Percentiles rank a stretch among this genome's conserved stretches.
Conservation (phyloP, 192 early-diverging fungal species). For the Coemansia aciculifera region DNA sequence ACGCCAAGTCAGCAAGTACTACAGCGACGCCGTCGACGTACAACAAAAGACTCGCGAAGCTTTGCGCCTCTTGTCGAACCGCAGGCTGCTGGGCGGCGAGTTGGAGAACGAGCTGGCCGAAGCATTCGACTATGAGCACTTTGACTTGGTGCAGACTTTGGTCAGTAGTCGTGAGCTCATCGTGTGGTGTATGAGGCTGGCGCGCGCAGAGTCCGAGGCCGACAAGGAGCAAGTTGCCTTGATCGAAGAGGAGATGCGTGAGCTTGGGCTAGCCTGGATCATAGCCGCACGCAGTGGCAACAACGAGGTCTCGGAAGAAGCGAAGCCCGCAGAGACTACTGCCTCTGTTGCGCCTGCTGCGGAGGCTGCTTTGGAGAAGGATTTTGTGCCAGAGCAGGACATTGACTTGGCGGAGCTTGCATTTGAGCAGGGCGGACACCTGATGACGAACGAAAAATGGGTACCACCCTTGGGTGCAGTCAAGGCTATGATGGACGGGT, state of each 20-base stretch:
- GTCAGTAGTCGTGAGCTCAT: slow-evolving; percentile 87
- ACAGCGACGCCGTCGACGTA: slow-evolving; percentile 79
- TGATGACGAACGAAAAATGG: slow-evolving; percentile 98
- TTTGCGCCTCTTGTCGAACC: slow-evolving; percentile 69
- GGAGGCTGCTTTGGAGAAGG: slow-evolving; percentile 13
- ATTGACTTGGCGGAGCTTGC: slow-evolving; percentile 81
- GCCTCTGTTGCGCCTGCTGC: background rate
- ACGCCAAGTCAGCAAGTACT: slow-evolving; percentile 77
- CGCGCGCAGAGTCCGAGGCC: slow-evolving; percentile 63
- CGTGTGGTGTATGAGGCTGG: slow-evolving; percentile 87
- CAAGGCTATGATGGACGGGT: slow-evolving; percentile 84
- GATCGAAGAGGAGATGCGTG: slow-evolving; percentile 70
- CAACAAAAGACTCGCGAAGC: slow-evolving; percentile 86
- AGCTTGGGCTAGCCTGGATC: slow-evolving; percentile 68
- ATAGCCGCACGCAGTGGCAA: slow-evolving; percentile 60
- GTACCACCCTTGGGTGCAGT: slow-evolving; percentile 90
- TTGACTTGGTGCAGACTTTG: slow-evolving; percentile 89
- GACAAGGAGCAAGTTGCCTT: slow-evolving; percentile 55
- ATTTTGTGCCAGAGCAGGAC: slow-evolving; percentile 19
- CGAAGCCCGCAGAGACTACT: slow-evolving; percentile 10
- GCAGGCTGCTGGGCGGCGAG: slow-evolving; percentile 69
- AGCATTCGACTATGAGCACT: slow-evolving; percentile 96
- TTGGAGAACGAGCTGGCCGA: slow-evolving; percentile 95
- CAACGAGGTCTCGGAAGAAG: slow-evolving; percentile 24
- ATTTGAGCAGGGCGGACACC: slow-evolving; percentile 91